Percentiles rank a stretch among this genome's conserved stretches.
These are phyloP conservation scores for Diaporthe sp. DNA, from an alignment of 2,329 filamentous ascomycete genomes.

Conservation along the genomic window DNA sequence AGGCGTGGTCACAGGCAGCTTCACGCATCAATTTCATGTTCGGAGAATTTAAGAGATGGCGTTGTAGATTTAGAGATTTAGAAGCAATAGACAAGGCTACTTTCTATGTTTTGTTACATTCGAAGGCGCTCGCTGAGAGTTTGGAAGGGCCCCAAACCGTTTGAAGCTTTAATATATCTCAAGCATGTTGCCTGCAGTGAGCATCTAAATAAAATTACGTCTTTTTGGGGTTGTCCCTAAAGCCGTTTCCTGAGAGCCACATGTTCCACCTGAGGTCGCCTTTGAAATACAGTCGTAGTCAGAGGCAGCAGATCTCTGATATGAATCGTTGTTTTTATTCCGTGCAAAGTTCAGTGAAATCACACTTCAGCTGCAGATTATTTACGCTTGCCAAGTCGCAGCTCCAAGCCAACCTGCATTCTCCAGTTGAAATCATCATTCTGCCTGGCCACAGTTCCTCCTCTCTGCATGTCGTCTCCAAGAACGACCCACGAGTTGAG, in stretches of 20 bases:
- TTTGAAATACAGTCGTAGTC: too few species aligned
- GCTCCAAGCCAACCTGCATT: background rate
- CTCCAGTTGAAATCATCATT: background rate
- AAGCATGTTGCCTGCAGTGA: too few species aligned
- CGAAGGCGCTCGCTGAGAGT: background rate
- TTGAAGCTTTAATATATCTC: too few species aligned
- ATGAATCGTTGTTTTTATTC: too few species aligned
- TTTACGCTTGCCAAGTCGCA: background rate
- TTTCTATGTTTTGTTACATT: background rate
- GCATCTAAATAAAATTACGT: too few species aligned
- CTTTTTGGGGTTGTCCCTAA: too few species aligned
- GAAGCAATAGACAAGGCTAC: background rate
- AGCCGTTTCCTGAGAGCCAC: too few species aligned
- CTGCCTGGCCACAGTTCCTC: background rate
- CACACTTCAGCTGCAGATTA: background rate
- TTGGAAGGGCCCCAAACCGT: background rate
- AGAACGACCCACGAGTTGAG: conserved; percentile 11
- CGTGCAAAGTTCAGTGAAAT: background rate
- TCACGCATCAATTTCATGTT: background rate
- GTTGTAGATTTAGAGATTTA: too few species aligned
- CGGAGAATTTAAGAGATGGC: background rate
- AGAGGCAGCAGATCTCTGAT: too few species aligned
- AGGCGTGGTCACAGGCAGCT: background rate
- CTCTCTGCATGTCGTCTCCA: background rate
- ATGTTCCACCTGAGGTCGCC: too few species aligned